A percentile compares a stretch with the other conserved stretches of the same genome.
Conservation (phyloP, 2,329 filamentous ascomycete genomes). For the Botrytis hyacinthi region DNA sequence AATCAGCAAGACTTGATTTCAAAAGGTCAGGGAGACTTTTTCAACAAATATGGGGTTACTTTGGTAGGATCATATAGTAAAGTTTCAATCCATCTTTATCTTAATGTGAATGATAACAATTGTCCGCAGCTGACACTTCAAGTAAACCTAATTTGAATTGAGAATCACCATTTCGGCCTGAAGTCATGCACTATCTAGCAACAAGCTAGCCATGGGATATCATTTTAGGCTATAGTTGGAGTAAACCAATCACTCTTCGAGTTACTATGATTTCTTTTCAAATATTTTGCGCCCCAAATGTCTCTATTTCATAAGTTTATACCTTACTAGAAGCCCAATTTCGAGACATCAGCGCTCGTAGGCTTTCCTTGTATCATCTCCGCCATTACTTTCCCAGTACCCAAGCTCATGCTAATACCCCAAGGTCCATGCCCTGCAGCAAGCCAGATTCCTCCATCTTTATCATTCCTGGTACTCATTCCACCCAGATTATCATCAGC, state of each 20-base stretch:
- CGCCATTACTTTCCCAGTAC: constrained; percentile 68
- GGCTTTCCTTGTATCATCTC: constrained; percentile 63
- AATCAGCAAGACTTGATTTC: too few relatives aligned
- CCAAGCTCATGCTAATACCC: constrained; percentile 64
- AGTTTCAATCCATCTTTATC: not conserved
- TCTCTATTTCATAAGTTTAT: not conserved
- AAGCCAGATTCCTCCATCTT: constrained; percentile 64
- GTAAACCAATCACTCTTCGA: not conserved
- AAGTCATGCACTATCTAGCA: not conserved
- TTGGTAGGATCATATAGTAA: not conserved
- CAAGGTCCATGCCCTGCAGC: constrained; percentile 74
- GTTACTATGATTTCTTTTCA: not conserved
- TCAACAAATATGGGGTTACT: too few relatives aligned
- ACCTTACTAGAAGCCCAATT: constrained; percentile 43
- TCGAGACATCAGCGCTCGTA: constrained; percentile 58
- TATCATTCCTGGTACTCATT: constrained; percentile 42
- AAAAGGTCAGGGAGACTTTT: not conserved
- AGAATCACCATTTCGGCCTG: not conserved
- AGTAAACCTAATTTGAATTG: not conserved
- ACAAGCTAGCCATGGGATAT: not conserved
- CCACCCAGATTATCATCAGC: constrained; percentile 54
- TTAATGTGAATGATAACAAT: not conserved
- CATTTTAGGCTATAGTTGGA: not conserved
- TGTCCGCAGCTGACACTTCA: too few relatives aligned
- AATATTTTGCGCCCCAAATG: not conserved